phyloP scores from a whole-genome alignment of 2,329 filamentous ascomycete species.

The Monosporascus sp. region DNA sequence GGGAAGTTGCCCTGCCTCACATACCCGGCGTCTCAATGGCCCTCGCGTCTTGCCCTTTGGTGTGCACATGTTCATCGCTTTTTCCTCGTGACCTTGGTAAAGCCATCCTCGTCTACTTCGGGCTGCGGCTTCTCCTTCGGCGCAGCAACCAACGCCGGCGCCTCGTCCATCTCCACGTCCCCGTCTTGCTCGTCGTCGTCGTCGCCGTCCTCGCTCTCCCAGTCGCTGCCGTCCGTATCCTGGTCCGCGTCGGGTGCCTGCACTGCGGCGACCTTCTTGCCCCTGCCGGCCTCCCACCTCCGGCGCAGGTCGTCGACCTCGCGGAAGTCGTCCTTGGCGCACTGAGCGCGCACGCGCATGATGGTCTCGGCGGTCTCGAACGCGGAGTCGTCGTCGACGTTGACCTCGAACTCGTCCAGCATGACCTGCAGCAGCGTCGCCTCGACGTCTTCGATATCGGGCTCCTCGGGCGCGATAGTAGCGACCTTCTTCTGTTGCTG shows the following conservation, averaged over 20 bases:
- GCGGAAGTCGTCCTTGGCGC: slow-evolving; percentile 59
- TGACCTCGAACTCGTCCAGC: slow-evolving; percentile 92
- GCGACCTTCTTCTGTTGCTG: slow-evolving; percentile 10
- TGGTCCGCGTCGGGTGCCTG: slow-evolving; percentile 23
- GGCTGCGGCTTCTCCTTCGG: slow-evolving; percentile 61
- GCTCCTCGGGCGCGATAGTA: slow-evolving; percentile 34
- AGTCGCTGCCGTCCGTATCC: slow-evolving; percentile 42
- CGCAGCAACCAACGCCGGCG: slow-evolving; percentile 52
- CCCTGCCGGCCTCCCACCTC: slow-evolving; percentile 57
- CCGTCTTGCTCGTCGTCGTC: slow-evolving; percentile 48
- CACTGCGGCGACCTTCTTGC: slow-evolving; percentile 45
- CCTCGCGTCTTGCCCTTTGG: slow-evolving; percentile 3
- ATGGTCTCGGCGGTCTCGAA: slow-evolving; percentile 69
- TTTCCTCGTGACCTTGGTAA: slow-evolving; percentile 68
- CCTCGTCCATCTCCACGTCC: slow-evolving; percentile 65
- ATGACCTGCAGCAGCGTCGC: slow-evolving; percentile 82
- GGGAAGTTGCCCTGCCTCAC: neutral
- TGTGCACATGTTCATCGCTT: slow-evolving; percentile 39
- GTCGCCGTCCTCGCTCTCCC: slow-evolving; percentile 56
- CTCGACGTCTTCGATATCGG: slow-evolving; percentile 77
- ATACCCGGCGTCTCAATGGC: neutral
- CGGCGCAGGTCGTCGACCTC: slow-evolving; percentile 58
- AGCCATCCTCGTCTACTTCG: slow-evolving; percentile 75
- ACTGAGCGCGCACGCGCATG: slow-evolving; percentile 59
- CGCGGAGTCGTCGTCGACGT: slow-evolving; percentile 84